A percentile compares a stretch with the other conserved stretches of the same genome.
Evolutionary conservation across 164 flowering plant genomes (phyloP).

Genomic region (Macadamia tetraphylla): DNA sequence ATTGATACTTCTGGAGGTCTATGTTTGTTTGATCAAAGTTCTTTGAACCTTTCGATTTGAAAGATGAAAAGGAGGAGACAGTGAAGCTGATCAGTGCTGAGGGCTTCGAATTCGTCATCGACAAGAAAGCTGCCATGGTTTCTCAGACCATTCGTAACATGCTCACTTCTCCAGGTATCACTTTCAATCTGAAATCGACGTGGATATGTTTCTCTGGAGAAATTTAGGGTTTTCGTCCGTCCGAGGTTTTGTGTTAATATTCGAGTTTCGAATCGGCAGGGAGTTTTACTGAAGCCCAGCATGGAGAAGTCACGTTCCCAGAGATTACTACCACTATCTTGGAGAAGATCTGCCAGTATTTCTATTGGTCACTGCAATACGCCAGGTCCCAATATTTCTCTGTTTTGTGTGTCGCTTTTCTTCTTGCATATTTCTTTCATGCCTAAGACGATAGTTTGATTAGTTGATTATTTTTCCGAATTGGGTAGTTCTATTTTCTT

Average conservation of each 20-base stretch:
- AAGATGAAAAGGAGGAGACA: constrained; percentile 83
- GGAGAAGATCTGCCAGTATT: constrained; percentile 96
- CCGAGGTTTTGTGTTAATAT: not conserved
- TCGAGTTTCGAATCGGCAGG: constrained; percentile 35
- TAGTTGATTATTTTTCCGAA: not conserved
- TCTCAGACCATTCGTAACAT: constrained; percentile 95
- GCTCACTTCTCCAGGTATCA: constrained; percentile 92
- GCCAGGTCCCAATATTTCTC: constrained; percentile 47
- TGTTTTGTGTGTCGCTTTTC: not conserved
- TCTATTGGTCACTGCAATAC: constrained; percentile 89
- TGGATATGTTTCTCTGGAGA: not conserved
- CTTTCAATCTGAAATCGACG: not conserved
- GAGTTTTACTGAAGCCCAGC: constrained; percentile 71
- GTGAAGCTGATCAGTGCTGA: constrained; percentile 93
- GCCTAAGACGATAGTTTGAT: not conserved
- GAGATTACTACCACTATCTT: constrained; percentile 87
- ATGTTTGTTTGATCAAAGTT: no score
- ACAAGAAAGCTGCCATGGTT: constrained; percentile 94
- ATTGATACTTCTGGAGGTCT: no score
- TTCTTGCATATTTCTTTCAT: not conserved
- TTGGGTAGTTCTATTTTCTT: not conserved
- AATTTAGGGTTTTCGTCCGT: constrained; percentile 4
- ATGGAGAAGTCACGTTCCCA: constrained; percentile 79
- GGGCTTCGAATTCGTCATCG: constrained; percentile 90
- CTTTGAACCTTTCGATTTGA: not conserved